Conservation (phyloP, 2,329 filamentous ascomycete species). For the Zarea fungicola region DNA sequence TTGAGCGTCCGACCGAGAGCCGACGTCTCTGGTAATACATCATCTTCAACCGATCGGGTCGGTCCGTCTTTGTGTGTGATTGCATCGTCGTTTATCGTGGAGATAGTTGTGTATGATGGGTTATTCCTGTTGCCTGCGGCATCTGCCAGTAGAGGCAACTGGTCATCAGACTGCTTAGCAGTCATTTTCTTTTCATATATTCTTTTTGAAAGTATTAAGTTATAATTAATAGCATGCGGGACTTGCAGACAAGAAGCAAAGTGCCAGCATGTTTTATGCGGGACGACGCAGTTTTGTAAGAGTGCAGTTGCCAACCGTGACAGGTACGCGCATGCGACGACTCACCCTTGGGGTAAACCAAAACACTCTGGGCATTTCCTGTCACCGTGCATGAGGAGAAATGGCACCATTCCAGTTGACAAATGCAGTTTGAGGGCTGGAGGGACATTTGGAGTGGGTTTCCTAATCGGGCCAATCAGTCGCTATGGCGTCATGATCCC, state of each 20-base stretch:
- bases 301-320: too few relatives aligned
- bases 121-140: not conserved
- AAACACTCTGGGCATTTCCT: too few relatives aligned
- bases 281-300: too few relatives aligned
- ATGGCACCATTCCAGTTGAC: conserved; percentile 1
- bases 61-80: conserved; percentile 11
- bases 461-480: conserved; percentile 2
- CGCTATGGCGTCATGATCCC: conserved; percentile 10
- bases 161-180: not conserved
- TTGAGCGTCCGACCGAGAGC: conserved; percentile 53
- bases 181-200: not conserved
- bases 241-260: too few relatives aligned
- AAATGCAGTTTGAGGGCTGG: not conserved
- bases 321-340: too few relatives aligned
- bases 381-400: too few relatives aligned
- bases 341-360: too few relatives aligned
- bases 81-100: not conserved
- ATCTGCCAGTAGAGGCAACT: conserved; percentile 6
- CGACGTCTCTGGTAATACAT: conserved; percentile 55
- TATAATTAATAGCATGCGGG: too few relatives aligned
- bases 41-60: conserved; percentile 43
- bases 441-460: not conserved
- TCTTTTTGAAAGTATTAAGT: too few relatives aligned
- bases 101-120: not conserved
- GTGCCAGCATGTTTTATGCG: too few relatives aligned